Evolutionary conservation across 192 early-diverging fungal genomes (phyloP).

Genomic region (Coemansia biformis): DNA sequence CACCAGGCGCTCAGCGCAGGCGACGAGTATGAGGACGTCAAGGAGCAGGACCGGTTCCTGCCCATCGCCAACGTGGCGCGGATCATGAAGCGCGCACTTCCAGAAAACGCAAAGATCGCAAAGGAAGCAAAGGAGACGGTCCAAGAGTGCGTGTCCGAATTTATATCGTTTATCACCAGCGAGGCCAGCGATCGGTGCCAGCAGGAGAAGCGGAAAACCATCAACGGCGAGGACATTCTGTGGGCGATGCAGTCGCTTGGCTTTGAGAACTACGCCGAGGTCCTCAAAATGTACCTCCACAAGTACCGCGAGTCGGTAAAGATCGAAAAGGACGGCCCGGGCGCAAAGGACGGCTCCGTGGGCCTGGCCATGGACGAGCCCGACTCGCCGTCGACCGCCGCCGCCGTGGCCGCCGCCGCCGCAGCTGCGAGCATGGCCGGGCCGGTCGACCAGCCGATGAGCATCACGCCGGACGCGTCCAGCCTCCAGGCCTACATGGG

Average conservation of each 20-base stretch:
- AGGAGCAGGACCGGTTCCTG: conserved; percentile 92
- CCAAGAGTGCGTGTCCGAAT: conserved; percentile 97
- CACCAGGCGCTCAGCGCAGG: conserved; percentile 16
- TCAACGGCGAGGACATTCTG: conserved; percentile 96
- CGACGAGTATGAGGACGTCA: conserved; percentile 68
- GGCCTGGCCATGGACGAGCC: conserved; percentile 16
- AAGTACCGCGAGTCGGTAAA: conserved; percentile 75
- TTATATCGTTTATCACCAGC: conserved; percentile 96
- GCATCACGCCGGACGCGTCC: conserved; percentile 19
- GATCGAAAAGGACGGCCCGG: conserved; percentile 40
- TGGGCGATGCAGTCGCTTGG: conserved; percentile 98
- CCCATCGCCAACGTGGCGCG: conserved; percentile 95
- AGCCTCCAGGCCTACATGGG: conserved; percentile 42
- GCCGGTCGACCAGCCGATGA: conserved; percentile 25
- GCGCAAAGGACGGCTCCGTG: conserved; percentile 13
- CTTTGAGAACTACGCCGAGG: conserved; percentile 94
- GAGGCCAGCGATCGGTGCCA: conserved; percentile 95
- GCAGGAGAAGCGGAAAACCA: conserved; percentile 94
- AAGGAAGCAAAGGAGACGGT: conserved; percentile 97
- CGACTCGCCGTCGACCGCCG: conserved; percentile 14
- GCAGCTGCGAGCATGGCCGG: conserved; percentile 16
- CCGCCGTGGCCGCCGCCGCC: conserved; percentile 15
- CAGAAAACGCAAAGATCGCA: conserved; percentile 96
- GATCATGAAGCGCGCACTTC: conserved; percentile 95
- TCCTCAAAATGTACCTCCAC: conserved; percentile 79